Evolutionary conservation across 495 filamentous ascomycete species (phyloP).

Genomic region (Amphirosellinia nigrospora): DNA sequence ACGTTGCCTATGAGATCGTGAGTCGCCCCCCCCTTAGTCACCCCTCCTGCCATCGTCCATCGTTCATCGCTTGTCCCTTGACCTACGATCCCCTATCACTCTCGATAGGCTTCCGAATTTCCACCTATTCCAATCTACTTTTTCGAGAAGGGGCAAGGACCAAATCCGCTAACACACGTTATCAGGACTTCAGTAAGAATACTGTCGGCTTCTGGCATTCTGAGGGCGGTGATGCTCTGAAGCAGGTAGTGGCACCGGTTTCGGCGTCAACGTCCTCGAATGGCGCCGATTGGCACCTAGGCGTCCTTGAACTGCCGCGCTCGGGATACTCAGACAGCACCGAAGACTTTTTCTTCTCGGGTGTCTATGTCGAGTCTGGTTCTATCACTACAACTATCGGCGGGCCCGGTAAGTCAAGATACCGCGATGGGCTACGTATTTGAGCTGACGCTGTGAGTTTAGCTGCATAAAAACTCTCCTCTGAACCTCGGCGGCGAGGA

Average conservation of each 20-base stretch:
- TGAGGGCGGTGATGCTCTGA: conserved; percentile 62
- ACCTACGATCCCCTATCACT: too few species aligned
- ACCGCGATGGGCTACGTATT: not conserved
- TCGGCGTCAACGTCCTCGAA: conserved; percentile 66
- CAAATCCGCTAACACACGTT: not conserved
- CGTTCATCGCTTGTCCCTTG: not conserved
- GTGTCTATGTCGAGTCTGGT: conserved; percentile 72
- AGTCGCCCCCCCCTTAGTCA: conserved; percentile 18
- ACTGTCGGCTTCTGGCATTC: conserved; percentile 74
- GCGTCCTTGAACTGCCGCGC: conserved; percentile 69
- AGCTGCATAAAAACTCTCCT: not conserved
- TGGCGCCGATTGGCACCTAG: conserved; percentile 76
- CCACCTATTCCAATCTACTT: not conserved
- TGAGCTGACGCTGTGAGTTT: not conserved
- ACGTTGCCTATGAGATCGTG: conserved; percentile 69
- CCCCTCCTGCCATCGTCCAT: not conserved
- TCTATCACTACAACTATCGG: conserved; percentile 64
- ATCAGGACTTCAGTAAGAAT: conserved; percentile 60
- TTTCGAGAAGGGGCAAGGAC: not conserved
- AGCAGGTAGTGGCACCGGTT: conserved; percentile 62
- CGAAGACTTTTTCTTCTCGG: conserved; percentile 77
- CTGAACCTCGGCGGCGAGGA: not conserved
- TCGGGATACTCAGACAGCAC: conserved; percentile 55
- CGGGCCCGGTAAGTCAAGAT: conserved; percentile 43
- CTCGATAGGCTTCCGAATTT: not conserved